phyloP scores from a whole-genome alignment of 768 basidiomycete genomes.

The Lactarius hengduanensis region DNA sequence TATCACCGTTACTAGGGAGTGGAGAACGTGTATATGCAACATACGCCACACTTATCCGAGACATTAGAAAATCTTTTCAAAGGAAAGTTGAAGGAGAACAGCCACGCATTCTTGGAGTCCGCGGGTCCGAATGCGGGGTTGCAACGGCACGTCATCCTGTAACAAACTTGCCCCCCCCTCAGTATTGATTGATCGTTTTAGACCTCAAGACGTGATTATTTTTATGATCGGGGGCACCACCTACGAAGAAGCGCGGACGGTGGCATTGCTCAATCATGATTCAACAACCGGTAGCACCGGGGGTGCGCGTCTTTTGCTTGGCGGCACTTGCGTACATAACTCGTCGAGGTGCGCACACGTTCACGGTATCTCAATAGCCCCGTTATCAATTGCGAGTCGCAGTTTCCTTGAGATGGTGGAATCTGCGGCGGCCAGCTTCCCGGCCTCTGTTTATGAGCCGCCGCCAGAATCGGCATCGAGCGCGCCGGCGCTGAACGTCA shows the following conservation, averaged over 20 bases:
- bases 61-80: conserved; percentile 88
- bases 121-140: conserved; percentile 64
- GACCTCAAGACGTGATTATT: conserved; percentile 93
- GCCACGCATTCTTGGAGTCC: conserved; percentile 85
- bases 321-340: conserved; percentile 94
- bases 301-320: conserved; percentile 79
- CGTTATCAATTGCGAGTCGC: conserved; percentile 2
- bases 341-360: conserved; percentile 68
- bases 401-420: conserved; percentile 92
- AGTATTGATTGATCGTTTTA: conserved; percentile 35
- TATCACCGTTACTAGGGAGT: conserved; percentile 64
- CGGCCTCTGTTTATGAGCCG: conserved; percentile 66
- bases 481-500: conserved; percentile 83
- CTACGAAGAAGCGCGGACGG: conserved; percentile 88
- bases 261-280: conserved; percentile 87
- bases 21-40: conserved; percentile 98
- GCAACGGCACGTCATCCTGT: conserved; percentile 54
- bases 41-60: conserved; percentile 88
- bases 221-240: conserved; percentile 97
- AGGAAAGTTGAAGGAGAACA: conserved; percentile 81
- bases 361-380: background rate
- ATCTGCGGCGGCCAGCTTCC: conserved; percentile 61
- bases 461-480: conserved; percentile 71
- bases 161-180: background rate
- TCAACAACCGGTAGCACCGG: conserved; percentile 52